These are phyloP conservation scores for Allium sativum DNA, from an alignment of 106 monocot species.

Conservation along the genomic window DNA sequence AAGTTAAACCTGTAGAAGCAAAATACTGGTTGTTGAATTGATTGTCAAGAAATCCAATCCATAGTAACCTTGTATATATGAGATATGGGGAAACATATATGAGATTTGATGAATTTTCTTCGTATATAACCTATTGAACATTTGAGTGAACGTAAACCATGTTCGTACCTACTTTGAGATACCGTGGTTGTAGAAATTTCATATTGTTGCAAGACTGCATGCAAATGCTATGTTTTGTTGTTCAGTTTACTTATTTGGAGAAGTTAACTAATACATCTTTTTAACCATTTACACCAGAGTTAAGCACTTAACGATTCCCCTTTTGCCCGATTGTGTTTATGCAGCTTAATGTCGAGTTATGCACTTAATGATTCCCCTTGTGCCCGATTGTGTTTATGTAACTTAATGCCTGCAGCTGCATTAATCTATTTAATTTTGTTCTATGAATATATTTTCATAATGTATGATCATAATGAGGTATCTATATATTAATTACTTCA, in stretches of 20 bases:
- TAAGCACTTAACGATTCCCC: too few relatives aligned
- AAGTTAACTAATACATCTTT: not conserved
- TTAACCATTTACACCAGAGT: not conserved
- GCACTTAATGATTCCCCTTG: not conserved
- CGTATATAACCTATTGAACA: not conserved
- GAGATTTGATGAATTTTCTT: too few relatives aligned
- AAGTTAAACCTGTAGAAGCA: too few relatives aligned
- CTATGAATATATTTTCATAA: not conserved
- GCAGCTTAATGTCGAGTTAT: too few relatives aligned
- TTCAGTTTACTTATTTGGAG: not conserved
- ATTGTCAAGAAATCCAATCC: too few relatives aligned
- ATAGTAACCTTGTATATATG: too few relatives aligned
- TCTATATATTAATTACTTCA: not conserved
- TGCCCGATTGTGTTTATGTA: not conserved
- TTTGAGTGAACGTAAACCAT: not conserved
- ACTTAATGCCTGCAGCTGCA: conserved; percentile 2
- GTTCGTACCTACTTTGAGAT: not conserved
- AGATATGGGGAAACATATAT: too few relatives aligned
- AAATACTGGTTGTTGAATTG: too few relatives aligned
- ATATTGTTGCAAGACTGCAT: not conserved
- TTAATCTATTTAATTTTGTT: not conserved
- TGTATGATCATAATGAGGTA: conserved; percentile 3
- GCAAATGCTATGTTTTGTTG: too few relatives aligned
- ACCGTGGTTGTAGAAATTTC: not conserved
- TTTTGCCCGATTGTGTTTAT: too few relatives aligned